Base-by-base conservation (phyloP, 169 alveolate genomes). In the Cryptosporidium baileyi region DNA sequence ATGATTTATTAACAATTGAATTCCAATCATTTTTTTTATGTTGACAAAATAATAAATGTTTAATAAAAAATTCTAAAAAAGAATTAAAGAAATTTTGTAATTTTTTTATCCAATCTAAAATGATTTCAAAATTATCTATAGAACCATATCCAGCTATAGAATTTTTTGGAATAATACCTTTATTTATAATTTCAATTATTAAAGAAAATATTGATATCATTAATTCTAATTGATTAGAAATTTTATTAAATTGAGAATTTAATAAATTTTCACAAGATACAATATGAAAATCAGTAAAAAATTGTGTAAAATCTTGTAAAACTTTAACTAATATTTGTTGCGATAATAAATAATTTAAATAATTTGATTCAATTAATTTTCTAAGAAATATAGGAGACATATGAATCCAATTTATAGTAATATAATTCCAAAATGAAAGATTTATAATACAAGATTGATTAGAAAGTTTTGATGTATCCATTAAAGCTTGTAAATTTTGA, bases 111-210 rank as follows among this genome's bases (percentile, higher is more conserved):
- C 85, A 74, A 13, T 47, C 28, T 40, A 34, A 3, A 52, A 74
- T 74, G 3, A 57, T 41, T 54, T 54, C 74, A 54, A 74, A 74
- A 30, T 51, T 57, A 36, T 74, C 85, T 13, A 54, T 74, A 26
- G 85, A 74, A 8, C 85, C 85, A 74, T 74, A 74, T 4, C 85
- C 85, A 15, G 74, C 85, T 38, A 74, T 32, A 51, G 60, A 52
- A 32, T 57, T 57, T n/a, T 74, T 57, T 13, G 85, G 85, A 30
- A 74, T 13, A 15, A 74, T 24, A 3, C 85, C 85, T 13, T 61
- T 74, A 38, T 74, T 38, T 3, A 57, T 74, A 19, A 74, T 40
- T 57, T 74, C 59, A 52, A 54, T 22, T 2, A 74, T 36, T 36
- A 74, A 61, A 0, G 85, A 74, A 74, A 74, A 54, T 5, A 74